These are phyloP conservation scores for Parastagonospora nodorum DNA, from an alignment of 2,329 filamentous ascomycete genomes.

Conservation along the genomic window DNA sequence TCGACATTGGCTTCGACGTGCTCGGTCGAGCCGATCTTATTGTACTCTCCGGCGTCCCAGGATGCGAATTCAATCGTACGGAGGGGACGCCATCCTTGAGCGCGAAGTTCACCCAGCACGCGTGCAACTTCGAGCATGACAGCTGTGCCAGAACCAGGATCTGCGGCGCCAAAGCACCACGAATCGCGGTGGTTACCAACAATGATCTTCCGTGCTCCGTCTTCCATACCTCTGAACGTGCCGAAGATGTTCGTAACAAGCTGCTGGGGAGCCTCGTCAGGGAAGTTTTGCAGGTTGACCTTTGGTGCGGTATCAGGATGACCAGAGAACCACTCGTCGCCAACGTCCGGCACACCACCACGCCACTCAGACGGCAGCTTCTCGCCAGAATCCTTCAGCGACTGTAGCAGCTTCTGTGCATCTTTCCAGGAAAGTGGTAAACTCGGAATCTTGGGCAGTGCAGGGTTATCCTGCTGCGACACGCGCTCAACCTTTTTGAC, in stretches of 20 bases:
- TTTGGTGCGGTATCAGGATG: slow-evolving; percentile 69
- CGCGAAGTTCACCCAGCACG: slow-evolving; percentile 78
- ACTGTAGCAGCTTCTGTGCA: slow-evolving; percentile 77
- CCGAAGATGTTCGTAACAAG: slow-evolving; percentile 93
- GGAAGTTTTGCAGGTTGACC: slow-evolving; percentile 82
- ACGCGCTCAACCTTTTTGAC: slow-evolving; percentile 69
- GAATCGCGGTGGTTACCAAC: slow-evolving; percentile 93
- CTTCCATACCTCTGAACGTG: slow-evolving; percentile 81
- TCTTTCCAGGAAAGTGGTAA: slow-evolving; percentile 89
- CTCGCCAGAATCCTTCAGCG: slow-evolving; percentile 75
- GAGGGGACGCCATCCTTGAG: slow-evolving; percentile 83
- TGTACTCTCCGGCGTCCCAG: slow-evolving; percentile 95
- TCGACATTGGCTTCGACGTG: slow-evolving; percentile 87
- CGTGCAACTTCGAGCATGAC: slow-evolving; percentile 87
- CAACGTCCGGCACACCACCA: slow-evolving; percentile 74
- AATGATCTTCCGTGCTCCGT: slow-evolving; percentile 80
- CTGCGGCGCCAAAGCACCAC: slow-evolving; percentile 85
- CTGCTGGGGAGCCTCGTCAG: slow-evolving; percentile 81
- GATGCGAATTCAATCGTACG: slow-evolving; percentile 97
- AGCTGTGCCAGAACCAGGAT: slow-evolving; percentile 84
- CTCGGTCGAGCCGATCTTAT: slow-evolving; percentile 91
- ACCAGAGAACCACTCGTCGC: slow-evolving; percentile 81
- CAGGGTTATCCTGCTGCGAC: slow-evolving; percentile 70
- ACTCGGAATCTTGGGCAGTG: slow-evolving; percentile 82
- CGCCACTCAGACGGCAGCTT: slow-evolving; percentile 72